These are phyloP conservation scores for Suillus placidus DNA, from an alignment of 768 basidiomycete genomes.

Conservation along the genomic window DNA sequence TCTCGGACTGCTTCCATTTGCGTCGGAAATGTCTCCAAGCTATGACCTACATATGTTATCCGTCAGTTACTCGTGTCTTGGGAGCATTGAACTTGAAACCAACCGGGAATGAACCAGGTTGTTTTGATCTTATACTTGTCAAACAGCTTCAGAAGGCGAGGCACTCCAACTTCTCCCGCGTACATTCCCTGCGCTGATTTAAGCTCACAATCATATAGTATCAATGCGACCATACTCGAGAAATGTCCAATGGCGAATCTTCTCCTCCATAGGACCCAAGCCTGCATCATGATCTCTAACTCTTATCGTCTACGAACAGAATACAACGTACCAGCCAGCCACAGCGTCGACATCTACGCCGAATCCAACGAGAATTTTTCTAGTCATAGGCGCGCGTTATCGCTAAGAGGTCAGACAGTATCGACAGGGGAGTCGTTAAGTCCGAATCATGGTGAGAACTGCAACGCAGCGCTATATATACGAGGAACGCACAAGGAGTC, in stretches of 20 bases:
- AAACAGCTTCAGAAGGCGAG: conserved; percentile 68
- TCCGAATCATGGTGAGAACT: background rate
- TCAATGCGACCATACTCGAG: conserved; percentile 41
- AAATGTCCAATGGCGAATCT: conserved; percentile 70
- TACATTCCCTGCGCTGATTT: conserved; percentile 54
- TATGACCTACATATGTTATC: conserved; percentile 51
- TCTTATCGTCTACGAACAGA: background rate
- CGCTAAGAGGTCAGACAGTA: background rate
- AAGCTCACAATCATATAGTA: background rate
- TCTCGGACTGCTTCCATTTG: conserved; percentile 71
- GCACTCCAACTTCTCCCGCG: conserved; percentile 70
- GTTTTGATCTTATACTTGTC: conserved; percentile 64
- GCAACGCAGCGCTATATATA: background rate
- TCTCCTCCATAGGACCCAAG: conserved; percentile 76
- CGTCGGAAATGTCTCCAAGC: conserved; percentile 73
- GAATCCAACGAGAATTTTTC: conserved; percentile 58
- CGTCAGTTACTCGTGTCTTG: background rate
- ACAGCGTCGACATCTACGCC: conserved; percentile 76
- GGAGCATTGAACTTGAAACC: background rate
- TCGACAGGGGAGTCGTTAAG: background rate
- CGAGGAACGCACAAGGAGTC: background rate
- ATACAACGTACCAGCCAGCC: conserved; percentile 56
- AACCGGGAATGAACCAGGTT: conserved; percentile 76
- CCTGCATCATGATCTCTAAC: conserved; percentile 36
- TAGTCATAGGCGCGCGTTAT: conserved; percentile 37